Base-by-base conservation (phyloP, 2,329 filamentous ascomycete species). In the Sordariomycetes sp. region DNA sequence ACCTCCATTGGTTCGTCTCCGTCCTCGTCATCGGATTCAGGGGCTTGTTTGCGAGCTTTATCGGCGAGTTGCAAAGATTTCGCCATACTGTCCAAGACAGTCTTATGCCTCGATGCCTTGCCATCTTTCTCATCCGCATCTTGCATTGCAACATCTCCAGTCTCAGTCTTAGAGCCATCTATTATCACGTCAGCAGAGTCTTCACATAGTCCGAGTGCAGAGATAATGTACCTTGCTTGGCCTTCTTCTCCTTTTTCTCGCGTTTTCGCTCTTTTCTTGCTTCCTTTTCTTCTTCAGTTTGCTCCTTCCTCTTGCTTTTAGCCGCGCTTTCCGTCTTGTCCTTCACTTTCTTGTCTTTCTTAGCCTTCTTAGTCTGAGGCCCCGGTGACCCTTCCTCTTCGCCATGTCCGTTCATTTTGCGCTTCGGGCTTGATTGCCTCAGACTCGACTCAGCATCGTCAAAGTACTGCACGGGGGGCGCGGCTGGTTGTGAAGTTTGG, bases 1-100 rank as follows among this genome's bases (percentile, higher is more conserved):
- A 79, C 53, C 46, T 75, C 68, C 10, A 46, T 45, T 16, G 51
- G 42, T 26, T 61, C 55, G 12, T 49, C 46, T n/a, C 52, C 46
- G 21, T 50, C 47, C 20, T 48, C 44, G 2, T 53, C 46, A 3
- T 55, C 48, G 4, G 58, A 54, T 9, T 59, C 45, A 28, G 66
- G 16, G 1, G 28, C 23, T 21, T 15, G 14, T 19, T 17, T 5
- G 32, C 21, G n/a, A 4, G 7, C 3, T 17, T 38, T 38, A 10
- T 34, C 56, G 4, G 66, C 58, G 38, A 65, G 55, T 39, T 66
- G 66, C 21, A 78, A 53, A 1, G 72, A 71, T 44, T 72, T 79
- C 15, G 66, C 58, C 25, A 69, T 65, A 43, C 73, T 75, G 29
- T 71, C 63, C 21, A 79, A 55, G 4, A 79, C 57, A 1, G 62